Conservation (phyloP, 176 grass and related monocot species). For the Typha latifolia region DNA sequence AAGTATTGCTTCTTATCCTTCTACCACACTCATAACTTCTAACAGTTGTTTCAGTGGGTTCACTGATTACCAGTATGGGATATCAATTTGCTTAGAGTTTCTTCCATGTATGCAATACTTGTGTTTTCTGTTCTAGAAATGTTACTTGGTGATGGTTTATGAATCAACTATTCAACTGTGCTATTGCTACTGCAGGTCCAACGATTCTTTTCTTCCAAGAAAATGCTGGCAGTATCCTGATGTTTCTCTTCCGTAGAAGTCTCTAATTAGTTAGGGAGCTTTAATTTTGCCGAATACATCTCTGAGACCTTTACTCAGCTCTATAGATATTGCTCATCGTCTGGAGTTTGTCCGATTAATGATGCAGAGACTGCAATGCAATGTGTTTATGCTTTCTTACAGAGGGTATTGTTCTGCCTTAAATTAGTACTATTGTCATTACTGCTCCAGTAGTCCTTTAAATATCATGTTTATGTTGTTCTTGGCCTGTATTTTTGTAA, state of each 20-base stretch:
- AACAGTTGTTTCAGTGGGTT: background rate
- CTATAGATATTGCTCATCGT: slow-evolving; percentile 94
- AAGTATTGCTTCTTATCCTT: too few relatives aligned
- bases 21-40: too few relatives aligned
- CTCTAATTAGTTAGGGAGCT: slow-evolving; percentile 20
- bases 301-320: slow-evolving; percentile 34
- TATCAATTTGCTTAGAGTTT: background rate
- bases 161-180: slow-evolving; percentile 24
- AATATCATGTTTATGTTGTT: background rate
- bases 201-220: slow-evolving; percentile 99
- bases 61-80: background rate
- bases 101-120: background rate
- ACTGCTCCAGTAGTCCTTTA: background rate
- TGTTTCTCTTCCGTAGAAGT: slow-evolving; percentile 12
- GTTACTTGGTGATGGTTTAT: slow-evolving; percentile 6
- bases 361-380: slow-evolving; percentile 94
- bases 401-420: slow-evolving; percentile 57
- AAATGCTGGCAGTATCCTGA: slow-evolving; percentile 99
- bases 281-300: background rate
- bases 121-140: background rate
- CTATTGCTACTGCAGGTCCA: slow-evolving; percentile 62
- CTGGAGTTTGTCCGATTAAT: slow-evolving; percentile 84
- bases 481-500: background rate
- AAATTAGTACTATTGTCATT: background rate
- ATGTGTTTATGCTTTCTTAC: slow-evolving; percentile 99